phyloP scores from a whole-genome alignment of 306 rosid species.

The Bauhinia variegata region DNA sequence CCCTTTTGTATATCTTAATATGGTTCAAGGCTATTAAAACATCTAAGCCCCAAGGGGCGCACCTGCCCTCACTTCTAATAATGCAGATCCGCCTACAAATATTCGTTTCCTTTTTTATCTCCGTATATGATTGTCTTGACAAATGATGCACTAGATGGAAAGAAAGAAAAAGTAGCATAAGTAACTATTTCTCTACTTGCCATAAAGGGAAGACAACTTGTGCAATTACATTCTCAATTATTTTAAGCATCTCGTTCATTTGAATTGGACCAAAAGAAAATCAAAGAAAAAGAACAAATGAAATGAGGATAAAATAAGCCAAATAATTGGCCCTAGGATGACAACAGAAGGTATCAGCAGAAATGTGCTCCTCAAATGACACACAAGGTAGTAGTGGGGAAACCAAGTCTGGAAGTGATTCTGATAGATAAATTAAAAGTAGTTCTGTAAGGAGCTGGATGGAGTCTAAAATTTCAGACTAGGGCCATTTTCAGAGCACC shows the following conservation, averaged over 20 bases:
- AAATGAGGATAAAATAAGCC: no score
- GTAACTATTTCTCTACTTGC: conserved; percentile 19
- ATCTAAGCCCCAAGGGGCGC: conserved; percentile 23
- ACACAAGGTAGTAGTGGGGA: conserved; percentile 30
- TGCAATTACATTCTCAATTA: background rate
- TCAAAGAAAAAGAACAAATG: no score
- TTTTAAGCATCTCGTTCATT: background rate
- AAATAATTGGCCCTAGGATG: background rate
- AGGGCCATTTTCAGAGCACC: conserved; percentile 41
- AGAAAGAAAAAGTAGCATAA: conserved; percentile 5
- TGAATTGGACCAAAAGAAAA: conserved; percentile 1
- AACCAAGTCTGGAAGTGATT: conserved; percentile 23
- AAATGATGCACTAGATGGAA: conserved; percentile 15
- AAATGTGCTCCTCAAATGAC: conserved; percentile 30
- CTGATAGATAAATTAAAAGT: conserved; percentile 30
- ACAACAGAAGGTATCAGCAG: conserved; percentile 25
- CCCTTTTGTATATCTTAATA: conserved; percentile 23
- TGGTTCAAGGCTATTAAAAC: conserved; percentile 30
- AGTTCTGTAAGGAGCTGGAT: conserved; percentile 29
- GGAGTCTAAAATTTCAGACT: conserved; percentile 43
- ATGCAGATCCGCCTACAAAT: conserved; percentile 27
- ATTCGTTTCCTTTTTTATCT: conserved; percentile 21
- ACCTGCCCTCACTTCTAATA: conserved; percentile 27
- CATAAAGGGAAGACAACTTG: conserved; percentile 26
- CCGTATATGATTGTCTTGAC: background rate